Evolutionary conservation across 1,284 basidiomycete genomes (phyloP).

Genomic region (Rhodotorula sp.): DNA sequence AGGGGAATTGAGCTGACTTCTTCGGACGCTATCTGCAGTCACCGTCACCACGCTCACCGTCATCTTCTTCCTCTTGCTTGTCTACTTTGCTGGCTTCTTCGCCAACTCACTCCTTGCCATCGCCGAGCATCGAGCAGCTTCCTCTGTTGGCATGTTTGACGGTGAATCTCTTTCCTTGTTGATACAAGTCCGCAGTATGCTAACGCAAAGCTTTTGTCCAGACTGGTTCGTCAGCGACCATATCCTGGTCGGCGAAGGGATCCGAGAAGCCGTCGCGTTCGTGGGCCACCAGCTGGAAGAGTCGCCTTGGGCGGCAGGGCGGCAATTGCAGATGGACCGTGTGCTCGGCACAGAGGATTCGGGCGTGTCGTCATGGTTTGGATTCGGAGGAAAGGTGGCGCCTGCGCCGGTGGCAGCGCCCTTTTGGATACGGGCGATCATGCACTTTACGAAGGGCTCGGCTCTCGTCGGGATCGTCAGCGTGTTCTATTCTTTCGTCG

Average conservation of each 20-base stretch:
- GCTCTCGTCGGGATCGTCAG: constrained; percentile 22
- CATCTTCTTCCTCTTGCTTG: constrained; percentile 20
- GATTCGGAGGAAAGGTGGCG: too few relatives aligned
- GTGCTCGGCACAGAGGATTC: background rate
- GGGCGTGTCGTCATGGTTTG: background rate
- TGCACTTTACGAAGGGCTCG: constrained; percentile 28
- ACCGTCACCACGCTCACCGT: constrained; percentile 24
- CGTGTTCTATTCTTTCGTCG: constrained; percentile 26
- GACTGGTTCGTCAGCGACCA: constrained; percentile 34
- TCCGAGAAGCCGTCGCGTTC: constrained; percentile 34
- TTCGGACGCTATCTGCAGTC: background rate
- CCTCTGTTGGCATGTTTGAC: constrained; percentile 4
- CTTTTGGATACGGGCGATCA: background rate
- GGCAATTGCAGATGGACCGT: constrained; percentile 2
- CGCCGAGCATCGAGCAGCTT: constrained; percentile 11
- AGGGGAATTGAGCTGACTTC: background rate
- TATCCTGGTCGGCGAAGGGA: constrained; percentile 33
- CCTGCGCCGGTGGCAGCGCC: background rate
- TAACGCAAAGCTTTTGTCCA: background rate
- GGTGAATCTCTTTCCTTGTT: background rate
- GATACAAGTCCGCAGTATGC: too few relatives aligned
- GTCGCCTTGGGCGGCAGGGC: constrained; percentile 5
- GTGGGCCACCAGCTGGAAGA: constrained; percentile 30
- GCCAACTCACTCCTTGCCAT: constrained; percentile 29
- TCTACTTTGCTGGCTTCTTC: constrained; percentile 32